Percentiles rank a stretch among this genome's conserved stretches.
phyloP scores from a whole-genome alignment of 1,284 basidiomycete genomes.

The Mycena sp. region DNA sequence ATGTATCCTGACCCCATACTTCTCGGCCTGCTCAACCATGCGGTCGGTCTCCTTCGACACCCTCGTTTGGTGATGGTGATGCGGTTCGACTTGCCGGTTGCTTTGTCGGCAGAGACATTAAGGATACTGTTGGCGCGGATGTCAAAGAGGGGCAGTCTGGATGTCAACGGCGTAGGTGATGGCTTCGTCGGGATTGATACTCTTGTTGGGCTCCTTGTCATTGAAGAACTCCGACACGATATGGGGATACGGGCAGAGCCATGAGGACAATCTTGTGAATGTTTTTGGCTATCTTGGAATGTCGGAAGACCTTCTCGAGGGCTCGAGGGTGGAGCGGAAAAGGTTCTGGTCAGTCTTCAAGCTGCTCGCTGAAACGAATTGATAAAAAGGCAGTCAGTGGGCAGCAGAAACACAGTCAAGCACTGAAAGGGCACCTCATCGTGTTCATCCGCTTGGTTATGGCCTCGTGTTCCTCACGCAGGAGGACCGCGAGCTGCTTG shows the following conservation, averaged over 20 bases:
- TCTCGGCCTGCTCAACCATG: constrained; percentile 91
- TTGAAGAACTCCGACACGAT: constrained; percentile 99
- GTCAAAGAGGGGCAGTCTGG: constrained; percentile 70
- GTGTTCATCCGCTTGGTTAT: background rate
- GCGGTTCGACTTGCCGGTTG: constrained; percentile 94
- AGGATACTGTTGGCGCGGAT: constrained; percentile 98
- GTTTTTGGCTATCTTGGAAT: constrained; percentile 97
- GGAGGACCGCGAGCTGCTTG: constrained; percentile 27
- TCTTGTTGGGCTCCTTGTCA: constrained; percentile 94
- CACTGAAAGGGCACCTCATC: constrained; percentile 8
- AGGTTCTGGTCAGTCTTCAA: constrained; percentile 98
- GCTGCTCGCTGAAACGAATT: constrained; percentile 84
- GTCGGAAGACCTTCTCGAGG: constrained; percentile 98
- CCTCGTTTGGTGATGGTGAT: constrained; percentile 99
- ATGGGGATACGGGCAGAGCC: constrained; percentile 97
- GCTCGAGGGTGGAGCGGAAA: constrained; percentile 96
- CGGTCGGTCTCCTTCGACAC: constrained; percentile 91
- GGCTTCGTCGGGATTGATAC: constrained; percentile 99
- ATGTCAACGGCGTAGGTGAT: background rate
- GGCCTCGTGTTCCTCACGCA: constrained; percentile 3
- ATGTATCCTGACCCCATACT: too few relatives aligned
- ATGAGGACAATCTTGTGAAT: constrained; percentile 98
- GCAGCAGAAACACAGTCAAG: too few relatives aligned
- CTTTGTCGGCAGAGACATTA: constrained; percentile 98
- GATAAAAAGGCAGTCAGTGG: constrained; percentile 97